These are phyloP conservation scores for Sporothrix sp. DNA, from an alignment of 2,329 filamentous ascomycete genomes.

Conservation along the genomic window DNA sequence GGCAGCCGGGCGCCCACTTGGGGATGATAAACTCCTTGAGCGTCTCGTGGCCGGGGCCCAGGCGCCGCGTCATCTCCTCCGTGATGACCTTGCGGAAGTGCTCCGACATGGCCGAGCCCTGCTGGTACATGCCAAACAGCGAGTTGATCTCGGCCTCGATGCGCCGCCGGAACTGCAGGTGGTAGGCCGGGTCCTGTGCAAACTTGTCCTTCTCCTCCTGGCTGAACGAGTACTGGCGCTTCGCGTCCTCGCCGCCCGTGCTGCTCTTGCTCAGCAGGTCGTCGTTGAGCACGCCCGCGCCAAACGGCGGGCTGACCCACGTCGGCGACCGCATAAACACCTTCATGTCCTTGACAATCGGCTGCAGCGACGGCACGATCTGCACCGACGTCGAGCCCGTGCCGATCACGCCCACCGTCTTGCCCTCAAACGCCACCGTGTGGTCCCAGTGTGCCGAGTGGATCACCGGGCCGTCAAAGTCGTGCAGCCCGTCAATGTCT, in stretches of 20 bases:
- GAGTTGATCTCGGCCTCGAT: slow-evolving; percentile 17
- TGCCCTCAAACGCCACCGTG: slow-evolving; percentile 18
- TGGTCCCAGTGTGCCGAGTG: slow-evolving; percentile 25
- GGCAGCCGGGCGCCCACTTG: slow-evolving; percentile 34
- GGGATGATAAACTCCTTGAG: slow-evolving; percentile 35
- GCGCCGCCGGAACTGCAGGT: slow-evolving; percentile 14
- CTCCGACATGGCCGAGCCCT: slow-evolving; percentile 32
- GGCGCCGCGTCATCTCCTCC: slow-evolving; percentile 33
- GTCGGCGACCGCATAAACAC: slow-evolving; percentile 15
- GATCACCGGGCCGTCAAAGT: slow-evolving; percentile 22
- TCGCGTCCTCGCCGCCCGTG: slow-evolving; percentile 19
- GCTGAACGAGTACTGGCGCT: slow-evolving; percentile 29
- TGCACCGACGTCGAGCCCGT: slow-evolving; percentile 24
- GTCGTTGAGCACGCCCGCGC: slow-evolving; percentile 20
- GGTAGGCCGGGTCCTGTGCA: slow-evolving; percentile 9
- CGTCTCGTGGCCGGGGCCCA: slow-evolving; percentile 32
- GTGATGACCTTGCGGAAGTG: slow-evolving; percentile 30
- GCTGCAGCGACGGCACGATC: slow-evolving; percentile 21
- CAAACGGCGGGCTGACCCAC: slow-evolving; percentile 15
- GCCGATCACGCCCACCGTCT: slow-evolving; percentile 24
- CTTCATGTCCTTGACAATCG: slow-evolving; percentile 11
- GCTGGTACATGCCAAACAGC: slow-evolving; percentile 20
- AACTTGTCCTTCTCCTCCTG: slow-evolving; percentile 14
- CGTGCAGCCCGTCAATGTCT: slow-evolving; percentile 25
- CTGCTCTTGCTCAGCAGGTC: slow-evolving; percentile 22